phyloP scores from a whole-genome alignment of 192 early-diverging fungal genomes.

The Gigaspora rosea region DNA sequence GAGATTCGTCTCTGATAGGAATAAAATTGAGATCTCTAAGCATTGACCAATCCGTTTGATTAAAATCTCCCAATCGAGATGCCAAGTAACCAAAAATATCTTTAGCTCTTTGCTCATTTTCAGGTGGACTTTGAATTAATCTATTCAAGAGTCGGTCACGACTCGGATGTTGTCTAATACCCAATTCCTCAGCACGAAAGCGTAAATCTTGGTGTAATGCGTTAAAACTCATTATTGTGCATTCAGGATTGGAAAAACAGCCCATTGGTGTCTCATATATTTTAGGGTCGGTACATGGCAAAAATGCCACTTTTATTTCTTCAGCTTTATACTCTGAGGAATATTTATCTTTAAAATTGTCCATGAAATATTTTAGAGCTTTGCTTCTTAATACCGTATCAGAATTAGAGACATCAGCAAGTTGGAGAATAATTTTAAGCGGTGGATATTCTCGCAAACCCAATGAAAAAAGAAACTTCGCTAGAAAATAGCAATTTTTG shows the following conservation, averaged over 20 bases:
- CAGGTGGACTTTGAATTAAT: slow-evolving; percentile 38
- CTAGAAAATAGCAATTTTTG: slow-evolving; percentile 29
- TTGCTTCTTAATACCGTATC: slow-evolving; percentile 42
- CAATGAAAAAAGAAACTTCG: slow-evolving; percentile 49
- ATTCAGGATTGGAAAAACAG: slow-evolving; percentile 64
- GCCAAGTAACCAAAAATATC: slow-evolving; percentile 70
- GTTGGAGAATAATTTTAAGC: slow-evolving; percentile 39
- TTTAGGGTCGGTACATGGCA: slow-evolving; percentile 52
- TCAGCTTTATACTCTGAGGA: slow-evolving; percentile 48
- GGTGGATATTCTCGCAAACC: slow-evolving; percentile 51
- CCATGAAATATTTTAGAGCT: slow-evolving; percentile 70
- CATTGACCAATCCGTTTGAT: slow-evolving; percentile 52
- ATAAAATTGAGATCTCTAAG: slow-evolving; percentile 63
- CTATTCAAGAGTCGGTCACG: slow-evolving; percentile 41
- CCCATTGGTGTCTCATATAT: slow-evolving; percentile 57
- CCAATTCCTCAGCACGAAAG: slow-evolving; percentile 59
- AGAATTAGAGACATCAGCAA: slow-evolving; percentile 39
- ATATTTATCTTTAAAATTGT: slow-evolving; percentile 65
- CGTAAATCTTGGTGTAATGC: slow-evolving; percentile 60
- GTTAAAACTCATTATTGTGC: slow-evolving; percentile 65
- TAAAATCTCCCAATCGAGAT: slow-evolving; percentile 62
- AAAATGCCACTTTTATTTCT: slow-evolving; percentile 54
- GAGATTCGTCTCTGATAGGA: slow-evolving; percentile 44
- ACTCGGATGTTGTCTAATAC: slow-evolving; percentile 63
- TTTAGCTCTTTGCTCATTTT: slow-evolving; percentile 45